These are phyloP conservation scores for Leccinellum albellum DNA, from an alignment of 768 basidiomycete genomes.

Conservation along the genomic window DNA sequence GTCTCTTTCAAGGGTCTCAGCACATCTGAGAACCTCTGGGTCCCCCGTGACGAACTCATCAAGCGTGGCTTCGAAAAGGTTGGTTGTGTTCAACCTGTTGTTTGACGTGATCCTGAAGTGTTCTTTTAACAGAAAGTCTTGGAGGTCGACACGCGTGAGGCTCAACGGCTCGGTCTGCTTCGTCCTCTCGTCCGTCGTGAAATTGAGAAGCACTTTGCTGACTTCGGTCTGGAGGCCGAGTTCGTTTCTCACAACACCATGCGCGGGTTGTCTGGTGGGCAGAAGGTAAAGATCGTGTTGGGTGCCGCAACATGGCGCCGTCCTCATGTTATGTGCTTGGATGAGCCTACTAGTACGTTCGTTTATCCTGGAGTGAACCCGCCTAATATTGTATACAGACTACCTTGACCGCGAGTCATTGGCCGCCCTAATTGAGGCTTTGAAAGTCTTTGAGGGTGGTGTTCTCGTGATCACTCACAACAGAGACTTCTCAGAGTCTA, in stretches of 20 bases:
- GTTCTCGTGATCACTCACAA: constrained; percentile 97
- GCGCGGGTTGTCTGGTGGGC: constrained; percentile 97
- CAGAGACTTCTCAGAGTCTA: constrained; percentile 97
- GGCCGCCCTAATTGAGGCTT: constrained; percentile 95
- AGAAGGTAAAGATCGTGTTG: constrained; percentile 99
- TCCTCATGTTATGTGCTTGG: constrained; percentile 94
- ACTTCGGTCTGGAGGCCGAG: constrained; percentile 98
- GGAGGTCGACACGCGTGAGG: constrained; percentile 96
- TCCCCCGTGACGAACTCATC: constrained; percentile 93
- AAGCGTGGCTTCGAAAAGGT: constrained; percentile 98
- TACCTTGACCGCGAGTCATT: constrained; percentile 99
- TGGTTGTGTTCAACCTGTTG: constrained; percentile 10
- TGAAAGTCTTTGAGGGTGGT: constrained; percentile 98
- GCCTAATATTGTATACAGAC: constrained; percentile 43
- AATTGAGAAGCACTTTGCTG: constrained; percentile 98
- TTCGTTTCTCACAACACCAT: constrained; percentile 99
- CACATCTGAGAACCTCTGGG: constrained; percentile 98
- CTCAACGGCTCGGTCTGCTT: constrained; percentile 91
- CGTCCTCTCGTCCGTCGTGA: constrained; percentile 97
- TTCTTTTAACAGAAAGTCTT: constrained; percentile 72
- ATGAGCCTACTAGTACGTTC: constrained; percentile 86
- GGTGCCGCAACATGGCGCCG: constrained; percentile 99
- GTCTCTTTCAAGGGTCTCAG: constrained; percentile 92
- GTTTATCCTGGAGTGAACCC: neutral
- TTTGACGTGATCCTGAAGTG: neutral